phyloP scores from a whole-genome alignment of 768 basidiomycete genomes.

The Clavaria fumosa region DNA sequence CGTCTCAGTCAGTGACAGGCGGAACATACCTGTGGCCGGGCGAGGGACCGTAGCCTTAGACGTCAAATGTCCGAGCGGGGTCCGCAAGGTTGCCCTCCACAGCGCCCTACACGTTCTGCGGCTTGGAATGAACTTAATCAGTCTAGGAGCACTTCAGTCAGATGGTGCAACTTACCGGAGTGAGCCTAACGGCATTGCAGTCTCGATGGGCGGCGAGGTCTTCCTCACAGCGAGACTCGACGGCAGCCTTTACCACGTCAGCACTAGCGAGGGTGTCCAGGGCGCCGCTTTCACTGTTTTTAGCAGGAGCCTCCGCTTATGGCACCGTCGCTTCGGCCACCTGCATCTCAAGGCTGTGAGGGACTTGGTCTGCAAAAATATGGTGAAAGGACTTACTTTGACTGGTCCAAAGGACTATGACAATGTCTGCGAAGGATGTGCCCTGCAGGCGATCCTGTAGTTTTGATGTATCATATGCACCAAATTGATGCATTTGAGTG shows the following conservation, averaged over 20 bases:
- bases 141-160: constrained; percentile 9
- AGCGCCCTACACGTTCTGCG: too few relatives aligned
- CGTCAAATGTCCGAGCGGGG: constrained; percentile 5
- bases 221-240: too few relatives aligned
- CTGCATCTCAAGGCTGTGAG: constrained; percentile 9
- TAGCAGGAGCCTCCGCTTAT: constrained; percentile 6
- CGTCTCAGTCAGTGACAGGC: constrained; percentile 11
- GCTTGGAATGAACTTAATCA: too few relatives aligned
- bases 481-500: too few relatives aligned
- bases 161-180: constrained; percentile 7
- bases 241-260: too few relatives aligned
- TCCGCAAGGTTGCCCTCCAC: constrained; percentile 7
- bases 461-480: too few relatives aligned
- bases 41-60: constrained; percentile 8
- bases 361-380: constrained; percentile 9
- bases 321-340: constrained; percentile 15
- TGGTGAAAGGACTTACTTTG: constrained; percentile 16
- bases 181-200: constrained; percentile 1
- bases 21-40: constrained; percentile 9
- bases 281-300: constrained; percentile 6
- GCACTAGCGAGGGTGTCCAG: too few relatives aligned
- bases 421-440: too few relatives aligned
- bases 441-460: too few relatives aligned
- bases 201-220: too few relatives aligned
- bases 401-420: constrained; percentile 10